phyloP scores from a whole-genome alignment of 2,329 filamentous ascomycete genomes.

The Penicillium concentricum region DNA sequence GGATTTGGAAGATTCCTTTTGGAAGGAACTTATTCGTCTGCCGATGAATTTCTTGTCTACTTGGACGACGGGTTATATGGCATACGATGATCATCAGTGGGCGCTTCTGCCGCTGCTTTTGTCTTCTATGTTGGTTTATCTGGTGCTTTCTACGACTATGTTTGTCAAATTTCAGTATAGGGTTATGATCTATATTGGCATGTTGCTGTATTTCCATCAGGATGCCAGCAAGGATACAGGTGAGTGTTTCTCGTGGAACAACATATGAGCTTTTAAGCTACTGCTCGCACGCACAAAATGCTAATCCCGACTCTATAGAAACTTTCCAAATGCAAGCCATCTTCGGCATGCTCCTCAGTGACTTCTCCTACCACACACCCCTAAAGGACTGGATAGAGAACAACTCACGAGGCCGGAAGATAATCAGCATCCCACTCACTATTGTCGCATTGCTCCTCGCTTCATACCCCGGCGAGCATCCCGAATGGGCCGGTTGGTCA shows the following conservation, averaged over 20 bases:
- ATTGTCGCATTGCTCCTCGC: slow-evolving; percentile 49
- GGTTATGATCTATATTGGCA: slow-evolving; percentile 46
- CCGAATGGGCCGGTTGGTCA: slow-evolving; percentile 53
- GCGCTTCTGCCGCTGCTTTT: slow-evolving; percentile 51
- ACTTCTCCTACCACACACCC: slow-evolving; percentile 48
- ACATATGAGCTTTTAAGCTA: background rate
- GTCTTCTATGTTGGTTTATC: slow-evolving; percentile 53
- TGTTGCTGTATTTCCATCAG: slow-evolving; percentile 52
- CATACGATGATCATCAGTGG: slow-evolving; percentile 58
- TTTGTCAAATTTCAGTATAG: slow-evolving; percentile 50
- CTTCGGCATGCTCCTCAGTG: slow-evolving; percentile 54
- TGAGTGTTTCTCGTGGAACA: slow-evolving; percentile 26
- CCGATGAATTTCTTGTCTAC: slow-evolving; percentile 48
- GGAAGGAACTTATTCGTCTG: slow-evolving; percentile 46
- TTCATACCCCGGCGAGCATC: slow-evolving; percentile 52
- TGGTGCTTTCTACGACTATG: slow-evolving; percentile 46
- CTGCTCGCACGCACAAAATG: background rate
- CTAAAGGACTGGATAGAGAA: slow-evolving; percentile 48
- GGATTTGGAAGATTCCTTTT: slow-evolving; percentile 44
- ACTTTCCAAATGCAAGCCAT: slow-evolving; percentile 55
- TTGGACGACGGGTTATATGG: slow-evolving; percentile 53
- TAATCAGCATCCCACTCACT: slow-evolving; percentile 41
- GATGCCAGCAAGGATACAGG: slow-evolving; percentile 48
- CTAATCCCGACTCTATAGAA: slow-evolving; percentile 36
- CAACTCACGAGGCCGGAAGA: slow-evolving; percentile 41